Evolutionary conservation across 805 yeast genomes (phyloP).

Genomic region (fission yeast (Schizosaccharomyces pombe)): DNA sequence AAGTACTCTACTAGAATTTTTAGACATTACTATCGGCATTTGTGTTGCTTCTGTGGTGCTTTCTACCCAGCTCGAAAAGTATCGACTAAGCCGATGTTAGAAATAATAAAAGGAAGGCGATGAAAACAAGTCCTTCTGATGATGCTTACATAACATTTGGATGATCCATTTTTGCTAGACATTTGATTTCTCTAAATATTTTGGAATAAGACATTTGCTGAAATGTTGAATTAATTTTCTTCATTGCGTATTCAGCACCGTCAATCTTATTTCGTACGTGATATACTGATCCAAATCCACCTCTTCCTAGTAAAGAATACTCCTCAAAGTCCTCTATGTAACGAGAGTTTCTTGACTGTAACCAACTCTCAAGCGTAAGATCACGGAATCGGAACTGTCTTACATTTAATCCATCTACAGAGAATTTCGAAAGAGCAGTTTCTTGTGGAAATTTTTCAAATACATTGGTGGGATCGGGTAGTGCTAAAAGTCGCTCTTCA

Average conservation of each 20-base stretch:
- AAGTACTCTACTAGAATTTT: too few relatives aligned
- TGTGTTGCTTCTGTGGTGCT: neutral
- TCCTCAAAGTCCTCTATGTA: constrained; percentile 1
- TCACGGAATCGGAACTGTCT: neutral
- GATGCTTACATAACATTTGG: neutral
- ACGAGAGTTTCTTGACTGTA: neutral
- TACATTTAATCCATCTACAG: too few relatives aligned
- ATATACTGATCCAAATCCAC: constrained; percentile 2
- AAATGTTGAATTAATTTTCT: neutral
- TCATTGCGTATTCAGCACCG: constrained; percentile 2
- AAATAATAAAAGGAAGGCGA: neutral
- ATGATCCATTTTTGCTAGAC: constrained; percentile 1
- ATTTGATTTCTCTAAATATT: neutral
- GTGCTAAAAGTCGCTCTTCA: neutral
- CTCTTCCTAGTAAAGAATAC: neutral
- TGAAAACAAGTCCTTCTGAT: neutral
- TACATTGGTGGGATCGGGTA: neutral
- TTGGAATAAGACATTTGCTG: neutral
- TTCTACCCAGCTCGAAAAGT: constrained; percentile 5
- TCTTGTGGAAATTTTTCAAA: too few relatives aligned
- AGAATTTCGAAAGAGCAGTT: too few relatives aligned
- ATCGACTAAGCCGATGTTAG: neutral
- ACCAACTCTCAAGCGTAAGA: neutral
- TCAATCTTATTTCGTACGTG: neutral
- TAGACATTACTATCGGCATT: too few relatives aligned